phyloP scores from a whole-genome alignment of 495 filamentous ascomycete genomes.

The Penicillium canescens region DNA sequence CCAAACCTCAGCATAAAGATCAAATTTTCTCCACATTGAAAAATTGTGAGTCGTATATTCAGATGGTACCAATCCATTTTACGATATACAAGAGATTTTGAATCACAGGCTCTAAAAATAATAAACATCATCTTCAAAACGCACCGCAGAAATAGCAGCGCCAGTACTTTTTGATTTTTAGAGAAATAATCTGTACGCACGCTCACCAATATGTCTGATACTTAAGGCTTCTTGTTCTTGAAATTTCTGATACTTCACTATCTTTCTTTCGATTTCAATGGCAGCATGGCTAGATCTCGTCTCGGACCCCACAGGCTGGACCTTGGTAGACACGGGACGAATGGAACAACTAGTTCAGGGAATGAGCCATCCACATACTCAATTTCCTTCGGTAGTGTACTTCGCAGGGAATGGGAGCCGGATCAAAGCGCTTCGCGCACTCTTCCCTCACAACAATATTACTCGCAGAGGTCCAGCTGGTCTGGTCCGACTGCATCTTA shows the following conservation, averaged over 20 bases:
- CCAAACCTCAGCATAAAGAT: no score
- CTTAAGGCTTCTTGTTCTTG: not conserved
- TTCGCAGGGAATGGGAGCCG: conserved; percentile 13
- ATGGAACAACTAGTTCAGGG: conserved; percentile 3
- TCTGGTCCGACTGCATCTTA: conserved; percentile 9
- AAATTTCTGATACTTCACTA: not conserved
- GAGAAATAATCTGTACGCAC: no score
- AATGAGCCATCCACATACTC: conserved; percentile 8
- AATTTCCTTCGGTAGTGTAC: conserved; percentile 12
- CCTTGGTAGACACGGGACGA: conserved; percentile 8
- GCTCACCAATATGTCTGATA: no score
- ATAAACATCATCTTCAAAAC: no score
- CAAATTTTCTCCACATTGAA: no score
- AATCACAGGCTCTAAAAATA: no score
- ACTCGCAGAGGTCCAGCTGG: conserved; percentile 13
- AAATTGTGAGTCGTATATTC: no score
- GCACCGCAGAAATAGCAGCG: no score
- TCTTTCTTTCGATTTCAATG: not conserved
- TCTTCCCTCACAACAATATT: conserved; percentile 19
- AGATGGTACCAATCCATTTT: no score
- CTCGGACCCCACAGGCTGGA: conserved; percentile 5
- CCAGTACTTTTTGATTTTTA: no score
- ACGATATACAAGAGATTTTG: no score
- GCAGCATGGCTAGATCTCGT: conserved; percentile 7
- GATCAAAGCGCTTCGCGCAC: conserved; percentile 10